Percentiles rank a stretch among this genome's conserved stretches.
phyloP scores from a whole-genome alignment of 768 basidiomycete species.

The Zangia roseola region DNA sequence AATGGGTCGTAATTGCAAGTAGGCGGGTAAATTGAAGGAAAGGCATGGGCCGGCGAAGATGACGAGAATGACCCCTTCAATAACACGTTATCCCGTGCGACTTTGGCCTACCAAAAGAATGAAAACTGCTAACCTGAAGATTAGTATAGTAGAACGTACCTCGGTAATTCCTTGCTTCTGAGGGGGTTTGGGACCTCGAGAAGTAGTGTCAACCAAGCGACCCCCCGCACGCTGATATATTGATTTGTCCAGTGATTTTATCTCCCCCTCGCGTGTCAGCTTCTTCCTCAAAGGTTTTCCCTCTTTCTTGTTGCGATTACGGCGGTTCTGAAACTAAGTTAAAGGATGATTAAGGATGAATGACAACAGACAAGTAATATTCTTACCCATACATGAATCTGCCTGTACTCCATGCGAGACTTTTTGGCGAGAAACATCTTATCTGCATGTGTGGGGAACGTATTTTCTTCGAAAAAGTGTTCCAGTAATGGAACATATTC shows the following conservation, averaged over 20 bases:
- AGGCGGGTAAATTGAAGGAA: constrained; percentile 16
- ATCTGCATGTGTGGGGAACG: constrained; percentile 45
- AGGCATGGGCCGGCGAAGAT: constrained; percentile 13
- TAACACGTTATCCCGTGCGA: no score
- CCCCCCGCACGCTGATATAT: not conserved
- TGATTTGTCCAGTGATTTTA: not conserved
- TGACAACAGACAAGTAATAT: not conserved
- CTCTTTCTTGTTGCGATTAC: constrained; percentile 24
- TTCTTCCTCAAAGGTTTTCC: constrained; percentile 1
- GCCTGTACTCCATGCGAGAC: constrained; percentile 41
- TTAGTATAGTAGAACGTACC: no score
- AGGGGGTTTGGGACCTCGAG: not conserved
- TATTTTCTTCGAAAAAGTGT: constrained; percentile 46
- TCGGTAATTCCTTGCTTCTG: not conserved
- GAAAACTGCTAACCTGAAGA: not conserved
- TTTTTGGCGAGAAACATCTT: constrained; percentile 40
- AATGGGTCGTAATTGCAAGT: constrained; percentile 18
- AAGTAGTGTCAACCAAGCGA: not conserved
- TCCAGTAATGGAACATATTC: constrained; percentile 47
- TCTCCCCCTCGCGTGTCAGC: not conserved
- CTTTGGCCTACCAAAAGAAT: not conserved
- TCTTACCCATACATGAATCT: constrained; percentile 57
- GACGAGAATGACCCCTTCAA: not conserved
- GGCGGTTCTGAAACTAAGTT: constrained; percentile 57
- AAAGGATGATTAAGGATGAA: no score